phyloP scores from a whole-genome alignment of 2,329 filamentous ascomycete species.

The Pezicula carpinea region DNA sequence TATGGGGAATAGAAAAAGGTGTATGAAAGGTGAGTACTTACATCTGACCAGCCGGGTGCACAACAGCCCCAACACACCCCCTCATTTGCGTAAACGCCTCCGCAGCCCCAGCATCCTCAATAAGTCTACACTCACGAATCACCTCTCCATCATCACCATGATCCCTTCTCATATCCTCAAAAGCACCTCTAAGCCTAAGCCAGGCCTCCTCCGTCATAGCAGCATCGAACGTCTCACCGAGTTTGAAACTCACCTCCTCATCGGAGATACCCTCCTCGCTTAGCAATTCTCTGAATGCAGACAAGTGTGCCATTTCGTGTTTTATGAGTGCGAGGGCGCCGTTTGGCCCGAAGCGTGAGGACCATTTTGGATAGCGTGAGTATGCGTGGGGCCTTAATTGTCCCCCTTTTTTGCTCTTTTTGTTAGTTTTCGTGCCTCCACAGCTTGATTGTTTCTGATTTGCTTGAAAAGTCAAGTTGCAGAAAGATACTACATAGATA shows the following conservation, averaged over 20 bases:
- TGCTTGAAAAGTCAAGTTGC: conserved; percentile 36
- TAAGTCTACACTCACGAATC: conserved; percentile 23
- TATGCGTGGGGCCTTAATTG: conserved; percentile 29
- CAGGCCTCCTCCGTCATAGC: conserved; percentile 29
- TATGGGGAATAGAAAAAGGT: too few relatives aligned
- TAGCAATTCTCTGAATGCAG: conserved; percentile 34
- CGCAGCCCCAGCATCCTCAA: conserved; percentile 26
- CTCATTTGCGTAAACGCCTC: conserved; percentile 29
- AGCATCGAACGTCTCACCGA: conserved; percentile 30
- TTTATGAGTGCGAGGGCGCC: conserved; percentile 27
- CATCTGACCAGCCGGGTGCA: conserved; percentile 20
- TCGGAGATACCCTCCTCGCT: conserved; percentile 27
- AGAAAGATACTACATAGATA: too few relatives aligned
- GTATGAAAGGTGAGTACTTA: conserved; percentile 2
- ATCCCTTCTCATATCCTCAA: conserved; percentile 24
- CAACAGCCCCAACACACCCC: conserved; percentile 22
- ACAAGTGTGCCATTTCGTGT: conserved; percentile 26
- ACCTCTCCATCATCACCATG: conserved; percentile 26
- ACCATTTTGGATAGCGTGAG: conserved; percentile 28
- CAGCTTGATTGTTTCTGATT: conserved; percentile 24
- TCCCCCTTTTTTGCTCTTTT: conserved; percentile 28
- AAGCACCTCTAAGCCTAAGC: conserved; percentile 23
- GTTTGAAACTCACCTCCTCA: conserved; percentile 26
- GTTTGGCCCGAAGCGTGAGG: conserved; percentile 22
- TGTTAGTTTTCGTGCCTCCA: conserved; percentile 13